phyloP scores from a whole-genome alignment of 306 rosid genomes.

The Sophora flavescens region DNA sequence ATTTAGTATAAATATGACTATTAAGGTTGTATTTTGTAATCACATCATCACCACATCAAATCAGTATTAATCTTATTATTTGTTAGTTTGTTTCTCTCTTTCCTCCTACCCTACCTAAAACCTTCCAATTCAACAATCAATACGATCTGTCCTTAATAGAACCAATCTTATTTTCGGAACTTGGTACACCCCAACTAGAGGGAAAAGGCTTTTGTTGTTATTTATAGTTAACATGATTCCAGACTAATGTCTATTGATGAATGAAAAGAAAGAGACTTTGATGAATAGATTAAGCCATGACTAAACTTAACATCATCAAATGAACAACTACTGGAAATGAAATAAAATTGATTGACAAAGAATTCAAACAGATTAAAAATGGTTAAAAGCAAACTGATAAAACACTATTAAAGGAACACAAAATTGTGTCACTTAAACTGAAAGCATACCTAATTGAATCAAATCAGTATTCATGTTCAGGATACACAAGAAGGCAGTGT shows the following conservation, averaged over 20 bases:
- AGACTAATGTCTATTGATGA: not conserved
- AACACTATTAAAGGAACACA: not conserved
- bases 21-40: no score
- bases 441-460: slow-evolving; percentile 31
- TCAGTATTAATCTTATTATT: no score
- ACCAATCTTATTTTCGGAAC: no score
- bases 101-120: no score
- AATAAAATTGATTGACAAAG: slow-evolving; percentile 29
- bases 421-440: not conserved
- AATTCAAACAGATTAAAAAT: slow-evolving; percentile 31
- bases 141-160: no score
- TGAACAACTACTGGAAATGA: slow-evolving; percentile 14
- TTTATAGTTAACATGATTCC: not conserved
- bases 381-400: not conserved
- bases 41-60: no score
- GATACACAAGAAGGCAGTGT: not conserved
- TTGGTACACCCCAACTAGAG: no score
- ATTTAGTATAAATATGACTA: no score
- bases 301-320: slow-evolving; percentile 9
- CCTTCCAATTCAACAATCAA: no score
- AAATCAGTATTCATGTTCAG: slow-evolving; percentile 13
- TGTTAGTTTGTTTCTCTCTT: no score
- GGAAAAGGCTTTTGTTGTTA: no score
- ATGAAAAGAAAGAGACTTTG: not conserved
- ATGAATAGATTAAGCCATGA: slow-evolving; percentile 14